These are phyloP conservation scores for Cladophialophora bantiana DNA, from an alignment of 2,329 filamentous ascomycete species.

Conservation along the genomic window DNA sequence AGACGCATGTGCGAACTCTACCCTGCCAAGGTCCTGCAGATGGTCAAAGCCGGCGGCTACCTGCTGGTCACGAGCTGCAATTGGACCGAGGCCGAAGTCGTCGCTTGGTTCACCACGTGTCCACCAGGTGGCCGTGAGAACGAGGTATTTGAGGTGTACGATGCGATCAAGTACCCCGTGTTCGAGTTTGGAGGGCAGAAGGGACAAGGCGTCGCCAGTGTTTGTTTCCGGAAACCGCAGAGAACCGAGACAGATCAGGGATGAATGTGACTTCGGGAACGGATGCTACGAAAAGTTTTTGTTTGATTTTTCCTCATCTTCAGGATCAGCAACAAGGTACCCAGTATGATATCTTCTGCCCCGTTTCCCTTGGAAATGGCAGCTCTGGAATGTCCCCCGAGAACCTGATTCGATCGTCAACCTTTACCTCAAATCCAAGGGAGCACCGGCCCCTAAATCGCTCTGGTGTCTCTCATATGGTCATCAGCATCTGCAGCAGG, in stretches of 20 bases:
- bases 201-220: slow-evolving; percentile 85
- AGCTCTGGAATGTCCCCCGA: not conserved
- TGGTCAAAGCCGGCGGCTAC: slow-evolving; percentile 74
- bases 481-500: not conserved
- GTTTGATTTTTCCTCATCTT: not conserved
- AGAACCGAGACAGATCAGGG: not conserved
- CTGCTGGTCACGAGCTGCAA: slow-evolving; percentile 95
- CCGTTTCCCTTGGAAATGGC: not conserved
- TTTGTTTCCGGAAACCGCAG: slow-evolving; percentile 72
- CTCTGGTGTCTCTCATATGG: not conserved
- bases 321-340: not conserved
- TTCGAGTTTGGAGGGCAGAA: slow-evolving; percentile 90
- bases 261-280: not conserved
- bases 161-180: slow-evolving; percentile 77
- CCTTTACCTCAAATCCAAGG: not conserved
- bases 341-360: not conserved
- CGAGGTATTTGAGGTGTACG: slow-evolving; percentile 64
- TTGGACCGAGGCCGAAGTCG: slow-evolving; percentile 91
- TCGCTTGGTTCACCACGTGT: slow-evolving; percentile 73
- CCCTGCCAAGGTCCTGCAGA: slow-evolving; percentile 67
- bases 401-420: not conserved
- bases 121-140: not conserved
- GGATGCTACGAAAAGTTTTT: not conserved
- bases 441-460: not conserved
- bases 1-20: slow-evolving; percentile 76